Evolutionary conservation across 2,329 filamentous ascomycete genomes (phyloP).

Genomic region (Botrytis byssoidea): DNA sequence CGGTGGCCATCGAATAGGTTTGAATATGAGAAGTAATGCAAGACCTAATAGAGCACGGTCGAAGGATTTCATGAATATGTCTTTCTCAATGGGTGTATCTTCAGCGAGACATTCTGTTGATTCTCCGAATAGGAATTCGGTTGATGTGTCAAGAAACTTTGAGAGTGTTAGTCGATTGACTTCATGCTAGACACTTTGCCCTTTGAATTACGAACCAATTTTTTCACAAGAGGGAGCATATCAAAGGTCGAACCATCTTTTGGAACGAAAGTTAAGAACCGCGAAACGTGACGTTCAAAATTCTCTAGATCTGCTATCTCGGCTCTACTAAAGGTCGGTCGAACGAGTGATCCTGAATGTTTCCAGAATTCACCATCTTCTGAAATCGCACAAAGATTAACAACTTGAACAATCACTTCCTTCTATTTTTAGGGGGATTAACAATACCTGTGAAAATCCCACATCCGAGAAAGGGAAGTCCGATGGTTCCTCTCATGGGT

Average conservation of each 20-base stretch:
- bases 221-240: neutral
- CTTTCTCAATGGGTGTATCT: conserved; percentile 6
- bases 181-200: neutral
- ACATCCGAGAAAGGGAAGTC: conserved; percentile 32
- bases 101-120: neutral
- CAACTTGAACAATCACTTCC: neutral
- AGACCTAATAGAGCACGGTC: conserved; percentile 3
- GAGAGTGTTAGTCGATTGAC: neutral
- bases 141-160: conserved; percentile 9
- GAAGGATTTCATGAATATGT: conserved; percentile 14
- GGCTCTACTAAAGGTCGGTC: conserved; percentile 8
- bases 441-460: conserved; percentile 7
- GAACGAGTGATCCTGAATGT: conserved; percentile 11
- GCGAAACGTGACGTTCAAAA: neutral
- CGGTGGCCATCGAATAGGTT: conserved; percentile 16
- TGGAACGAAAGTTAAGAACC: neutral
- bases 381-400: neutral
- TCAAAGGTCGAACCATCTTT: conserved; percentile 13
- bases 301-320: conserved; percentile 11
- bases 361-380: conserved; percentile 17
- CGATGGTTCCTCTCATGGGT: conserved; percentile 43
- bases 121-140: neutral
- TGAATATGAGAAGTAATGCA: conserved; percentile 9
- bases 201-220: neutral
- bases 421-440: too few species aligned